Conservation (phyloP, 352 stramenopile species). For the Phytophthora sp. region DNA sequence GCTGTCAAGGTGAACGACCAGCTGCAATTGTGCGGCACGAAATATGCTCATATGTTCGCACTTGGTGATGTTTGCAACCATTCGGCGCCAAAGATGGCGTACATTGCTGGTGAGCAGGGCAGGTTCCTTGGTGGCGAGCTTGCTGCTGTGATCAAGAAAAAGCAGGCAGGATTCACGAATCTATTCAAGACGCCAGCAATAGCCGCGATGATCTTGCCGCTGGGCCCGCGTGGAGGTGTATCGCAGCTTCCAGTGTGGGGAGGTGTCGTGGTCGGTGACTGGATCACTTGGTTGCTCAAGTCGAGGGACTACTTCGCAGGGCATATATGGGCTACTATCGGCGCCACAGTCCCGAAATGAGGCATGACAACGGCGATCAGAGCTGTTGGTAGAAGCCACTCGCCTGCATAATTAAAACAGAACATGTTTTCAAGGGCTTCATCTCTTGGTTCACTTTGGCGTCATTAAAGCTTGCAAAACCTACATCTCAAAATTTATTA, state of each 20-base stretch:
- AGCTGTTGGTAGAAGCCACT: too few species aligned
- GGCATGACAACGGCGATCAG: too few species aligned
- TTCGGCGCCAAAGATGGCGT: constrained; percentile 47
- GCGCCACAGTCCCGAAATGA: constrained; percentile 29
- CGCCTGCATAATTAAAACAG: too few species aligned
- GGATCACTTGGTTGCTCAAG: constrained; percentile 53
- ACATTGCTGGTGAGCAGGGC: constrained; percentile 50
- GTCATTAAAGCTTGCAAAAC: too few species aligned
- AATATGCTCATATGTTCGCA: constrained; percentile 60
- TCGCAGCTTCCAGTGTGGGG: constrained; percentile 57
- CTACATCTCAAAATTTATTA: too few species aligned
- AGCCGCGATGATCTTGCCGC: constrained; percentile 38
- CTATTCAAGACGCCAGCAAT: constrained; percentile 20
- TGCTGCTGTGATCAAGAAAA: constrained; percentile 28
- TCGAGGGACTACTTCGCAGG: constrained; percentile 50
- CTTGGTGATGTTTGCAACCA: constrained; percentile 65
- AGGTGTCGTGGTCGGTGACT: constrained; percentile 57
- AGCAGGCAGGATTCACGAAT: constrained; percentile 32
- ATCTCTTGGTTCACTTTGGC: too few species aligned
- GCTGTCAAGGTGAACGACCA: constrained; percentile 52
- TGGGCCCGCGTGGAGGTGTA: constrained; percentile 58
- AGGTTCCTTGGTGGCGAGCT: constrained; percentile 47
- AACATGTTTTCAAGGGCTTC: too few species aligned
- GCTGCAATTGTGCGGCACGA: constrained; percentile 52
- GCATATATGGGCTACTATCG: constrained; percentile 36